These are phyloP conservation scores for Thelephora terrestris DNA, from an alignment of 1,284 basidiomycete species.

Conservation along the genomic window DNA sequence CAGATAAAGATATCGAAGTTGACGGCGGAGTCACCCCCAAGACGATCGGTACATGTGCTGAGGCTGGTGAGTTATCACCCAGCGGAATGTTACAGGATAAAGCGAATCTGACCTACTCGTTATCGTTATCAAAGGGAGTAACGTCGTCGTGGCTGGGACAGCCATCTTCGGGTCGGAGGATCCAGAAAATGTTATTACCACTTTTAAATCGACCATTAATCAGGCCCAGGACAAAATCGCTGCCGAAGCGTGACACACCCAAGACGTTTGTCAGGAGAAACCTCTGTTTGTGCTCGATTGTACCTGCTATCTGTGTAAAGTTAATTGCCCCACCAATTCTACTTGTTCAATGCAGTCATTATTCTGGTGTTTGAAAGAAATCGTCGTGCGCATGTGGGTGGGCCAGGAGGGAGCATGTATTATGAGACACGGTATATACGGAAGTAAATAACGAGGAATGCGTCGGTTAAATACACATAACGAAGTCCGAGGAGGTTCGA, in stretches of 20 bases:
- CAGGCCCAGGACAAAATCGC: slow-evolving; percentile 48
- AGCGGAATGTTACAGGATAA: neutral
- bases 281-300: no score
- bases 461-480: no score
- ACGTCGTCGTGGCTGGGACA: slow-evolving; percentile 97
- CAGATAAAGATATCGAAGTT: slow-evolving; percentile 89
- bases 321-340: no score
- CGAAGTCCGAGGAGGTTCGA: no score
- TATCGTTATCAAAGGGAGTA: slow-evolving; percentile 60
- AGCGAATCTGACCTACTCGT: neutral
- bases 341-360: no score
- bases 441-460: no score
- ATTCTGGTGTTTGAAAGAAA: no score
- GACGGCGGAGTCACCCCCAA: slow-evolving; percentile 94
- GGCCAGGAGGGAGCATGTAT: no score
- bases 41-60: slow-evolving; percentile 83
- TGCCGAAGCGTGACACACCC: neutral
- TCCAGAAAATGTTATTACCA: slow-evolving; percentile 70
- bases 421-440: no score
- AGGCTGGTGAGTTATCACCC: slow-evolving; percentile 59
- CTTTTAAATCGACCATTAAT: slow-evolving; percentile 65
- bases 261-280: no score
- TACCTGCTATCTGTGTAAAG: no score
- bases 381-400: no score
- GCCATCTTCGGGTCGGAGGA: slow-evolving; percentile 83